Conservation (phyloP, 2,329 filamentous ascomycete genomes). For the Alternaria metachromatica region DNA sequence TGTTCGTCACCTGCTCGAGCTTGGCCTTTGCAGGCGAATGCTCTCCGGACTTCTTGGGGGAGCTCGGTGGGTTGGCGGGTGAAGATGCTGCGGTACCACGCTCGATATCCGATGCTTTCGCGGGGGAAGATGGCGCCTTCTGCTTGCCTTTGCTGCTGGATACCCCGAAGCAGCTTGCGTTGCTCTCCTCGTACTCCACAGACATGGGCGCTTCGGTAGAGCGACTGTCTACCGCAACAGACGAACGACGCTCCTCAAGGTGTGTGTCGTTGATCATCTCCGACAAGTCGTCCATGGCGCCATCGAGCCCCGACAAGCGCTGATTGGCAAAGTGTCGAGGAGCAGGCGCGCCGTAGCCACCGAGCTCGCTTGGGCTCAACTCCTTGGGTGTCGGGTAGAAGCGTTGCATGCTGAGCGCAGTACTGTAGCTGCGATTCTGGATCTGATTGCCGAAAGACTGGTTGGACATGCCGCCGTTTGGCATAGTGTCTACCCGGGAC, state of each 20-base stretch:
- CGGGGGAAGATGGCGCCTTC: slow-evolving; percentile 33
- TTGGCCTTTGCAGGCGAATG: slow-evolving; percentile 55
- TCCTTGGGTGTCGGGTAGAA: slow-evolving; percentile 36
- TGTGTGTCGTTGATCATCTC: slow-evolving; percentile 34
- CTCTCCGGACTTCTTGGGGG: slow-evolving; percentile 47
- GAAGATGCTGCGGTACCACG: slow-evolving; percentile 28
- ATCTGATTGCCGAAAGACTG: slow-evolving; percentile 37
- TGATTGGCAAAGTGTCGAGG: slow-evolving; percentile 32
- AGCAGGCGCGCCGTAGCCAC: slow-evolving; percentile 11
- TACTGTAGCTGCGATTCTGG: slow-evolving; percentile 28
- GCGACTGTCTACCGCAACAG: slow-evolving; percentile 12
- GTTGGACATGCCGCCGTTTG: slow-evolving; percentile 17
- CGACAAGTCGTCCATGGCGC: slow-evolving; percentile 48
- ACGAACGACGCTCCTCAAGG: slow-evolving; percentile 16
- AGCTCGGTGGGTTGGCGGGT: slow-evolving; percentile 31
- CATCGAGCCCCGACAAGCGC: slow-evolving; percentile 45
- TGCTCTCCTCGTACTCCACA: slow-evolving; percentile 25
- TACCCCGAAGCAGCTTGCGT: slow-evolving; percentile 42
- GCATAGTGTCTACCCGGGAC: slow-evolving; percentile 16
- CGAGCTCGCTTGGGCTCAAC: slow-evolving; percentile 13
- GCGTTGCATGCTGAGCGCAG: slow-evolving; percentile 33
- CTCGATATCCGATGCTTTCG: slow-evolving; percentile 24
- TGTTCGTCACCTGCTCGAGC: slow-evolving; percentile 56
- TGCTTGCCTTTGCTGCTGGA: slow-evolving; percentile 42
- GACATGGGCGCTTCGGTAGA: slow-evolving; percentile 1